Percentiles rank a stretch among this genome's conserved stretches.
Evolutionary conservation across 148 eudicot genomes (phyloP).

Genomic region (Chenopodium suecicum): DNA sequence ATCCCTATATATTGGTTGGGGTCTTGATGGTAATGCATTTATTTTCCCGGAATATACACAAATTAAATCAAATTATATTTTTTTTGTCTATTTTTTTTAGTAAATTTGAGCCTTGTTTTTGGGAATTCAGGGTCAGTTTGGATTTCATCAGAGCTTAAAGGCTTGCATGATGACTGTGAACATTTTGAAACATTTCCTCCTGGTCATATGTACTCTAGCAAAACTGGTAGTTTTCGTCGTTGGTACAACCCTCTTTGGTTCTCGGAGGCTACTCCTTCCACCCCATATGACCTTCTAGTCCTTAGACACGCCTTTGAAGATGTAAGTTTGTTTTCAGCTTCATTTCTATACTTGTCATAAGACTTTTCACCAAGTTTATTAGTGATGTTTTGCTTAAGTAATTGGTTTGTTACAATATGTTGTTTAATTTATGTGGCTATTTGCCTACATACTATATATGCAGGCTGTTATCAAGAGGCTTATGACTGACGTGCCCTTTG

Average conservation of each 20-base stretch:
- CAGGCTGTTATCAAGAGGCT: constrained; percentile 86
- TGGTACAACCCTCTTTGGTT: constrained; percentile 97
- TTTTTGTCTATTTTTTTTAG: too few relatives aligned
- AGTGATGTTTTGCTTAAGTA: neutral
- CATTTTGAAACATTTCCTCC: constrained; percentile 87
- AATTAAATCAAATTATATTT: neutral
- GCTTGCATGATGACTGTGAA: constrained; percentile 80
- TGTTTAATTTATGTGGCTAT: too few relatives aligned
- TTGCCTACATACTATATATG: neutral
- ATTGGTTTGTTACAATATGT: too few relatives aligned
- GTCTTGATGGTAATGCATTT: constrained; percentile 66
- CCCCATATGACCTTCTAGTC: constrained; percentile 78
- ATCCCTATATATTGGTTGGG: constrained; percentile 92
- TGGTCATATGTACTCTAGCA: constrained; percentile 86
- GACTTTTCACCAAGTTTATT: neutral
- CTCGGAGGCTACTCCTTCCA: constrained; percentile 70
- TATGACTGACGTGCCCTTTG: constrained; percentile 96
- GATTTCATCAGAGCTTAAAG: constrained; percentile 91
- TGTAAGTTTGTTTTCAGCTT: constrained; percentile 31
- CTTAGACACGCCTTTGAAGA: constrained; percentile 83
- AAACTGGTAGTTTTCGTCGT: constrained; percentile 52
- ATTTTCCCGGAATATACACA: neutral
- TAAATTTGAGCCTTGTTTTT: neutral
- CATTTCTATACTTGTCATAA: neutral
- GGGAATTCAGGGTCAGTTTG: constrained; percentile 66